Percentiles rank a stretch among this genome's conserved stretches.
phyloP scores from a whole-genome alignment of 805 yeast species.

The Vanderwaltozyma polyspora region DNA sequence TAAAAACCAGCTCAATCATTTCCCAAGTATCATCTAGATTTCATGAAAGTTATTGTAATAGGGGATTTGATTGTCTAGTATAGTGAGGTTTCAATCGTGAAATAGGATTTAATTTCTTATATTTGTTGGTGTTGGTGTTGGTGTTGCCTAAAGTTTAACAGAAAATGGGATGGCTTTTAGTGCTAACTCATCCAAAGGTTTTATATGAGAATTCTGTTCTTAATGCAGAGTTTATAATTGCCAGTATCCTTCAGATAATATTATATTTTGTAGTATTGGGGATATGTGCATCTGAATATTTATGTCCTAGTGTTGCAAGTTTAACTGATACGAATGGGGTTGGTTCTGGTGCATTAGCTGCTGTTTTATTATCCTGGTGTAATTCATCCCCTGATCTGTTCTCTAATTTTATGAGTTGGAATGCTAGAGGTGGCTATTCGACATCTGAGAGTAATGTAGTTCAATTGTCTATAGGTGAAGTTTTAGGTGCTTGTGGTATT shows the following conservation, averaged over 20 bases:
- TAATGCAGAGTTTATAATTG: conserved; percentile 12
- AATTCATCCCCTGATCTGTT: conserved; percentile 29
- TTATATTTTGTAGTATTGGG: conserved; percentile 25
- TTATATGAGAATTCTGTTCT: conserved; percentile 15
- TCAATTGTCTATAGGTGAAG: conserved; percentile 27
- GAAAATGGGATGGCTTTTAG: conserved; percentile 16
- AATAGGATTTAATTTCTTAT: no score
- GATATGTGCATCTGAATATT: conserved; percentile 27
- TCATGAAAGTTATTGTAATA: no score
- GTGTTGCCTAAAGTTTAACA: no score
- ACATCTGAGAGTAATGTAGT: conserved; percentile 12
- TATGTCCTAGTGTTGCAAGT: conserved; percentile 27
- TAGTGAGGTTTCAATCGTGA: no score
- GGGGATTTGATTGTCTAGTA: no score
- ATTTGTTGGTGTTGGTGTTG: no score
- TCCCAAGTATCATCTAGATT: no score
- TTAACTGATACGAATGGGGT: conserved; percentile 14
- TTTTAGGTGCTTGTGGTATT: conserved; percentile 29
- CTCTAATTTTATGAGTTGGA: conserved; percentile 29
- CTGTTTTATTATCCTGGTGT: conserved; percentile 28
- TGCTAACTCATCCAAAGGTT: conserved; percentile 20
- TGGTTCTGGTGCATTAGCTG: conserved; percentile 18
- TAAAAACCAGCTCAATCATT: no score
- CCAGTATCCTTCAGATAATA: conserved; percentile 19
- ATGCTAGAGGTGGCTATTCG: conserved; percentile 4